Evolutionary conservation across 2,329 filamentous ascomycete species (phyloP).

Genomic region (Fusarium torreyae): DNA sequence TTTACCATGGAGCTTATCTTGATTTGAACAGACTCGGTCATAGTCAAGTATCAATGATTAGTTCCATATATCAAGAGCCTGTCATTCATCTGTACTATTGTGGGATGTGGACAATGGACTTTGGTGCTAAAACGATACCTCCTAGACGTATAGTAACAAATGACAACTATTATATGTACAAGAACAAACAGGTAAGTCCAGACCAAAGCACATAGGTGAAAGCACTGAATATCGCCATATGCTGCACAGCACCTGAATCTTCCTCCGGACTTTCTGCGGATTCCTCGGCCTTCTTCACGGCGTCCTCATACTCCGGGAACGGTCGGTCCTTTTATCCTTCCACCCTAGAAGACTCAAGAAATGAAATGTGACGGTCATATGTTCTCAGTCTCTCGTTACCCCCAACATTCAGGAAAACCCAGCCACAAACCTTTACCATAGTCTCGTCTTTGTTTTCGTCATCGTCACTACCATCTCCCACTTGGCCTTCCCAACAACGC

Average conservation of each 20-base stretch:
- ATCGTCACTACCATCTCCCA: background rate
- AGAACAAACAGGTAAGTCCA: no score
- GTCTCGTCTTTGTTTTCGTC: background rate
- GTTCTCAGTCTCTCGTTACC: background rate
- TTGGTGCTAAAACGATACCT: no score
- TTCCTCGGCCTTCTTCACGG: background rate
- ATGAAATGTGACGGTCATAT: background rate
- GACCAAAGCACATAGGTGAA: background rate
- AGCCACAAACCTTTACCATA: background rate
- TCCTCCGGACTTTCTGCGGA: background rate
- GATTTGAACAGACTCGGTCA: no score
- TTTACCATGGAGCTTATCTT: no score
- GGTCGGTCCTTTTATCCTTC: background rate
- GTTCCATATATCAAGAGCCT: no score
- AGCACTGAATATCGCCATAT: background rate
- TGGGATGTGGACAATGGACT: no score
- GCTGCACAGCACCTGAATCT: background rate
- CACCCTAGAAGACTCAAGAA: background rate
- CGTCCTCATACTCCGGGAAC: conserved; percentile 2
- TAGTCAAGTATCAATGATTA: no score
- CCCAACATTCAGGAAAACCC: background rate
- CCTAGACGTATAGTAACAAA: no score
- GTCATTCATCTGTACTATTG: no score
- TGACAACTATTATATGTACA: no score
- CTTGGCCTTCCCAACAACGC: conserved; percentile 1